Base-by-base conservation (phyloP, 169 alveolate species). In the Plasmodium vivax region DNA sequence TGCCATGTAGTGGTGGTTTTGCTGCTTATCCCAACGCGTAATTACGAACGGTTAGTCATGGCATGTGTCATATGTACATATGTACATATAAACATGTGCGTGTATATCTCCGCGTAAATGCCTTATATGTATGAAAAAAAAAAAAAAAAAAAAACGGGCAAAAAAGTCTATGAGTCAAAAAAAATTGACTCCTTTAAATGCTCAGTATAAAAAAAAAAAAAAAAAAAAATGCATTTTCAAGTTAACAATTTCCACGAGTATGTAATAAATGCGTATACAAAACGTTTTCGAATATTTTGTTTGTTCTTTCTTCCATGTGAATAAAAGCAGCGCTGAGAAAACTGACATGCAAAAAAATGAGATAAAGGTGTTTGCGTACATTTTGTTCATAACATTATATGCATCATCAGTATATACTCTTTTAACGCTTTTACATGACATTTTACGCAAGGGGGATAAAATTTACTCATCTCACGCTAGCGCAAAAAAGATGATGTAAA, bases 281-380 rank as follows among this genome's bases (percentile, higher is more conserved):
- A 68, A 68, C 36, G 3, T 23, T 68, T 68, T 23, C 38, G 5
- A 68, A 68, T 8, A 68, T 23, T 68, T 68, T 2, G 19, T 68
- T 68, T 68, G 77, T 68, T 68, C 77, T 68, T 68, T 23, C 36
- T 23, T 23, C 38, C 36, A 68, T 68, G 77, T 23, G 36, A 23
- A 68, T 68, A 68, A 23, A 68, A 68, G 30, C 77, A 68, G 77
- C 16, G 77, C 77, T 68, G 77, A 68, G 77, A 68, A 68, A 68
- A 68, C 14, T 68, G 77, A 23, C 77, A 68, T 68, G 77, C 36
- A 68, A 68, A 68, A 27, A 19, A 68, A 68, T 68, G 36, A 19
- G 19, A 47, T 47, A 47, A 47, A 47, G 58, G 10, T 47, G 58
- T 47, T 47, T 47, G 58, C 58, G n/a, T 47, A 47, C 58, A 47